phyloP scores from a whole-genome alignment of 768 basidiomycete species.

The Chalciporus sphaerocephalus region DNA sequence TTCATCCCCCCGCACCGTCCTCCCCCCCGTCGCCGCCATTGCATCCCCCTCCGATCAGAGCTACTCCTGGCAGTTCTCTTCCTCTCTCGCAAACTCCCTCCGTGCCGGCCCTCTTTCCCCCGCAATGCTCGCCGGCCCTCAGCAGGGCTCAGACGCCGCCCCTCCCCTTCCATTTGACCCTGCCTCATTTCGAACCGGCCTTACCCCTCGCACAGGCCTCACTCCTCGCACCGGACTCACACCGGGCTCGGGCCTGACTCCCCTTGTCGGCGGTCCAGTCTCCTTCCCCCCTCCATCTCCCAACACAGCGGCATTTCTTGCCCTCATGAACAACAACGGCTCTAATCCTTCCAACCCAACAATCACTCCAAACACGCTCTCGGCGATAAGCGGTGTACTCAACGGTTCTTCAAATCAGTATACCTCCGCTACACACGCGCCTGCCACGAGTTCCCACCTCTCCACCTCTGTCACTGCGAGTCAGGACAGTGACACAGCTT shows the following conservation, averaged over 20 bases:
- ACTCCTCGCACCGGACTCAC: constrained; percentile 84
- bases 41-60: constrained; percentile 50
- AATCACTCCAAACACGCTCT: constrained; percentile 58
- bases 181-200: constrained; percentile 72
- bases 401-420: constrained; percentile 33
- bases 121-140: constrained; percentile 92
- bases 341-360: constrained; percentile 37
- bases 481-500: constrained; percentile 32
- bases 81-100: constrained; percentile 68
- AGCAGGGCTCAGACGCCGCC: constrained; percentile 41
- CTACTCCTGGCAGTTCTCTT: constrained; percentile 59
- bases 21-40: constrained; percentile 78
- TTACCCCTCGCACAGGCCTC: constrained; percentile 82
- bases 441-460: constrained; percentile 33
- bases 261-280: constrained; percentile 67
- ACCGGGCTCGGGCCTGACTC: constrained; percentile 71
- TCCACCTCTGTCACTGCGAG: constrained; percentile 34
- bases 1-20: constrained; percentile 58
- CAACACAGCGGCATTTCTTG: constrained; percentile 87
- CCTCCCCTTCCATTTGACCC: constrained; percentile 58
- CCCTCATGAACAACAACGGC: constrained; percentile 71
- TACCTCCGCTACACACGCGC: constrained; percentile 29
- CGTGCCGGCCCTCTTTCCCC: constrained; percentile 92
- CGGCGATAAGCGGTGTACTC: constrained; percentile 71
- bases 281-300: constrained; percentile 83